These are phyloP conservation scores for Parastagonospora nodorum DNA, from an alignment of 2,329 filamentous ascomycete genomes.

Conservation along the genomic window DNA sequence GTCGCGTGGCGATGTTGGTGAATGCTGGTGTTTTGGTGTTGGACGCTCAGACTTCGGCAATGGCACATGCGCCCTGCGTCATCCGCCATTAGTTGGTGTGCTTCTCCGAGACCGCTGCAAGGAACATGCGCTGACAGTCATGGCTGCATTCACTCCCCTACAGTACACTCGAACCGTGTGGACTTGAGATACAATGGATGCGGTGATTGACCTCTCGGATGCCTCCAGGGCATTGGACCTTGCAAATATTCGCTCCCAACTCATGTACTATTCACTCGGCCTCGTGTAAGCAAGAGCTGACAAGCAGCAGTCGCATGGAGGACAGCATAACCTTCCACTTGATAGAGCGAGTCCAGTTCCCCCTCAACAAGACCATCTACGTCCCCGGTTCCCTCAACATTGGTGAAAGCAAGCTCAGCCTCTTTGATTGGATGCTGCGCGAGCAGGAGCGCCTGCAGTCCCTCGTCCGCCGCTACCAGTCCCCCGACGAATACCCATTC, in stretches of 20 bases:
- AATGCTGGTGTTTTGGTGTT: conserved; percentile 7
- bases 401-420: conserved; percentile 73
- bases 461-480: conserved; percentile 90
- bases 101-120: conserved; percentile 11
- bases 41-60: conserved; percentile 15
- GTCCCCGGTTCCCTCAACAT: conserved; percentile 77
- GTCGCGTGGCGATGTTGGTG: conserved; percentile 6
- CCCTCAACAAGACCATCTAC: conserved; percentile 89
- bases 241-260: conserved; percentile 86
- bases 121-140: conserved; percentile 1
- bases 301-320: conserved; percentile 75
- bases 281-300: conserved; percentile 15
- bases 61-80: conserved; percentile 19
- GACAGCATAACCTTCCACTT: conserved; percentile 97
- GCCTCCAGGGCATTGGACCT: conserved; percentile 85
- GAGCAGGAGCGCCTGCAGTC: conserved; percentile 93
- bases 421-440: conserved; percentile 91
- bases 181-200: conserved; percentile 69
- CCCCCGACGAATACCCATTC: conserved; percentile 97
- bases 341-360: conserved; percentile 97
- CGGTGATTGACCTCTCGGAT: conserved; percentile 85
- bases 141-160: conserved; percentile 9
- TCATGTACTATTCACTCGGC: conserved; percentile 70
- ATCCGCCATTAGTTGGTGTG: conserved; percentile 17
- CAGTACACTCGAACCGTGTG: background rate